phyloP scores from a whole-genome alignment of 441 rosid genomes.

The Oxalis stricta region DNA sequence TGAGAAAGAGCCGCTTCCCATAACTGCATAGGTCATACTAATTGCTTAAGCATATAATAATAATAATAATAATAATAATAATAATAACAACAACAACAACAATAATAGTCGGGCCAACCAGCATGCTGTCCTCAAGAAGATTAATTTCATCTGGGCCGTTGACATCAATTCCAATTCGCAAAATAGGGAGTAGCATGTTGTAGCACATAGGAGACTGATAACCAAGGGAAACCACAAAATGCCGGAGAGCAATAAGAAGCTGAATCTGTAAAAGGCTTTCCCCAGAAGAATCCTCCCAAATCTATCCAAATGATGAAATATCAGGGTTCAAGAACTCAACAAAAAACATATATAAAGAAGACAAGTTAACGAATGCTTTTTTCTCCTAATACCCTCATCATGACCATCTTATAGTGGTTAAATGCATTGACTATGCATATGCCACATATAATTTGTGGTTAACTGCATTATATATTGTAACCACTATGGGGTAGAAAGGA shows the following conservation, averaged over 20 bases:
- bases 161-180: constrained; percentile 74
- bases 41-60: constrained; percentile 10
- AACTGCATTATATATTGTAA: too few relatives aligned
- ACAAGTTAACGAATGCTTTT: background rate
- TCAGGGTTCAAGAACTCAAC: too few relatives aligned
- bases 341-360: background rate
- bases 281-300: constrained; percentile 95
- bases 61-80: constrained; percentile 7
- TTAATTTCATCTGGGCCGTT: constrained; percentile 89
- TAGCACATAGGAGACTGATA: constrained; percentile 79
- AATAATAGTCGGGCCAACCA: constrained; percentile 40
- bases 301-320: constrained; percentile 27
- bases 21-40: constrained; percentile 43
- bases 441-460: too few relatives aligned
- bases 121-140: constrained; percentile 91
- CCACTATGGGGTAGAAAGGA: too few relatives aligned
- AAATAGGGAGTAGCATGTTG: constrained; percentile 64
- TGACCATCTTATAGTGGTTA: too few relatives aligned
- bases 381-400: too few relatives aligned
- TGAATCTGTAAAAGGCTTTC: constrained; percentile 98
- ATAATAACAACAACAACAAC: too few relatives aligned
- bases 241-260: constrained; percentile 86
- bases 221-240: constrained; percentile 84
- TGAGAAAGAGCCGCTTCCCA: constrained; percentile 92
- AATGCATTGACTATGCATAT: too few relatives aligned